These are phyloP conservation scores for Curvularia sp. DNA, from an alignment of 2,329 filamentous ascomycete genomes.

Conservation along the genomic window DNA sequence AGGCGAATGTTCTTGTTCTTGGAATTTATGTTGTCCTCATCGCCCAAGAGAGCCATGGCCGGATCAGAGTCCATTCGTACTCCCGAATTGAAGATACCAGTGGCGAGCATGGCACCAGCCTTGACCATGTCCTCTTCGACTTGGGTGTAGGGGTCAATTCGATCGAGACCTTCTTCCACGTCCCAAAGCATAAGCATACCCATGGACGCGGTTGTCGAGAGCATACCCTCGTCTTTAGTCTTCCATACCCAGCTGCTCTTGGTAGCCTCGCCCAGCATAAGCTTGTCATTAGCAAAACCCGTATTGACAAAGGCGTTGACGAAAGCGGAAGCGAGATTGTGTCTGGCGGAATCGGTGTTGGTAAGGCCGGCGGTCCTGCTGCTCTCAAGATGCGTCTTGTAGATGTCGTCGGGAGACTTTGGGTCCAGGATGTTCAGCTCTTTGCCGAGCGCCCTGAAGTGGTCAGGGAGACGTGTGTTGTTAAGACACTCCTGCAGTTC, in stretches of 20 bases:
- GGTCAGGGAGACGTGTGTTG: slow-evolving; percentile 85
- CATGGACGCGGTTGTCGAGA: slow-evolving; percentile 92
- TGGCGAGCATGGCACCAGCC: slow-evolving; percentile 89
- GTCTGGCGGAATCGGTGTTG: slow-evolving; percentile 91
- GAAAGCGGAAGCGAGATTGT: slow-evolving; percentile 94
- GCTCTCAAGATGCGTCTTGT: slow-evolving; percentile 98
- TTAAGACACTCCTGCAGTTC: slow-evolving; percentile 83
- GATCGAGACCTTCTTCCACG: slow-evolving; percentile 87
- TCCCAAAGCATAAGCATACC: slow-evolving; percentile 94
- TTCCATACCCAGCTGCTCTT: slow-evolving; percentile 98
- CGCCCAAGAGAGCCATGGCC: slow-evolving; percentile 83
- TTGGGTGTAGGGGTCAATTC: slow-evolving; percentile 94
- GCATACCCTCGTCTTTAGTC: slow-evolving; percentile 97
- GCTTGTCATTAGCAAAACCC: slow-evolving; percentile 93
- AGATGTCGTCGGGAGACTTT: slow-evolving; percentile 97
- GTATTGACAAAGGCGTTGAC: slow-evolving; percentile 98
- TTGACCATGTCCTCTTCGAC: slow-evolving; percentile 82
- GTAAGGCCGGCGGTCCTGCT: slow-evolving; percentile 91
- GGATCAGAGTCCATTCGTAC: slow-evolving; percentile 90
- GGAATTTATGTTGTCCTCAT: slow-evolving; percentile 78
- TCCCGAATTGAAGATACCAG: slow-evolving; percentile 94
- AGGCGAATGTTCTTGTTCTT: slow-evolving; percentile 80
- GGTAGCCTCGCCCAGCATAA: slow-evolving; percentile 86
- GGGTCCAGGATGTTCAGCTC: slow-evolving; percentile 97
- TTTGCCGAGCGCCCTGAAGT: slow-evolving; percentile 93